Conservation (phyloP, 2,329 filamentous ascomycete species). For the Incumbomyces lentus region DNA sequence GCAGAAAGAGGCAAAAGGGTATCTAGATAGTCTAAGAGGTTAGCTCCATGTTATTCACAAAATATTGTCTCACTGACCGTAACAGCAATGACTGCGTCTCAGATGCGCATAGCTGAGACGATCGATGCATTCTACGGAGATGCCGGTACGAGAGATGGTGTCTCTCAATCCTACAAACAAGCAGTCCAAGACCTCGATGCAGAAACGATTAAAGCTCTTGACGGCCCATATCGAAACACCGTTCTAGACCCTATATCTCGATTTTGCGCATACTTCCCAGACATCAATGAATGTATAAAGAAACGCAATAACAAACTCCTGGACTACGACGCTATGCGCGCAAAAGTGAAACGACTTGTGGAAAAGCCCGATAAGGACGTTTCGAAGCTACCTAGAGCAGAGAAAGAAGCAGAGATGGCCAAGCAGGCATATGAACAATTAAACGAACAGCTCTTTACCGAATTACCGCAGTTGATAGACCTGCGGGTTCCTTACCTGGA, state of each 20-base stretch:
- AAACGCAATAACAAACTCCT: constrained; percentile 97
- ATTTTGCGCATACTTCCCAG: constrained; percentile 97
- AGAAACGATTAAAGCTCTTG: constrained; percentile 95
- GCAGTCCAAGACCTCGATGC: constrained; percentile 95
- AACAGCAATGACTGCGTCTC: constrained; percentile 91
- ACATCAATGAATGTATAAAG: constrained; percentile 99
- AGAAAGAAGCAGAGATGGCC: constrained; percentile 88
- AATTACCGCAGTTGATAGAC: constrained; percentile 92
- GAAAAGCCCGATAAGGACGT: constrained; percentile 99
- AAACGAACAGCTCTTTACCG: constrained; percentile 88
- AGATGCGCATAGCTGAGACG: constrained; percentile 98
- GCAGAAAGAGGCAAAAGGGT: constrained; percentile 97
- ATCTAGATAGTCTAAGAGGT: constrained; percentile 90
- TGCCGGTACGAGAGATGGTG: constrained; percentile 84
- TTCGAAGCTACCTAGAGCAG: constrained; percentile 86
- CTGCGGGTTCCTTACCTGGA: constrained; percentile 94
- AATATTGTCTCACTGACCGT: constrained; percentile 1
- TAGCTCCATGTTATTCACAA: constrained; percentile 14
- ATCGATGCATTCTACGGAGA: constrained; percentile 99
- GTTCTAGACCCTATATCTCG: constrained; percentile 90
- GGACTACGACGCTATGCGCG: constrained; percentile 91
- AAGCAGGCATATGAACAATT: constrained; percentile 89
- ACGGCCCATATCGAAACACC: constrained; percentile 75
- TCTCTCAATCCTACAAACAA: constrained; percentile 94
- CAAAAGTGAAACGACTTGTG: constrained; percentile 90